Base-by-base conservation (phyloP, 176 grass and related monocot species). In the Hordeum marinum region DNA sequence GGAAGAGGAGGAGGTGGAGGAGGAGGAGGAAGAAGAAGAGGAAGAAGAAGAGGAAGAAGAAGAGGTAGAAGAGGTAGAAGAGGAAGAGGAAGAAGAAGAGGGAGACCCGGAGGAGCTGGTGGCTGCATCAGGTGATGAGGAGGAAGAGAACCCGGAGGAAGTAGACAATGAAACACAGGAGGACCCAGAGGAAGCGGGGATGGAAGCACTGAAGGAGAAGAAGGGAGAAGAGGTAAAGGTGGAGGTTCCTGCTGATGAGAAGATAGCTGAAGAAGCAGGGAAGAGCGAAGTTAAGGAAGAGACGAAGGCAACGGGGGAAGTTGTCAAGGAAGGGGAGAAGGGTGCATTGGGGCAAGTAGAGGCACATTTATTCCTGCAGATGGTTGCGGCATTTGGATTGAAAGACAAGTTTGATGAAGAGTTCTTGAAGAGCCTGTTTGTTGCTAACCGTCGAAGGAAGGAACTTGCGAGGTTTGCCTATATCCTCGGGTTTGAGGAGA, bases 351-450 rank as follows among this genome's bases (percentile, higher is more conserved):
- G 83, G 5, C 73, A 81, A 50, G 79, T 75, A 5, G 94, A 97
- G 69, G 92, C 29, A 5, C 94, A 94, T 66, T 82, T 94, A 71
- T 92, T 97, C 63, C 55, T 97, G 46, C 92, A 90, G 75, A 92
- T 97, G 57, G 86, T 91, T 23, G 92, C 80, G 0, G 86, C 88
- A 35, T 94, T 92, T 75, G 68, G 85, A 39, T 75, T 94, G 76
- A 92, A 91, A 41, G 72, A 85, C 32, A 88, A 85, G 65, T 94
- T 94, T 21, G 83, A 92, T 8, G 82, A 75, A 42, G 90, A 90
- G 23, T 97, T 90, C 71, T 89, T 97, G 83, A 94, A 79, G 78
- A 94, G 57, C 54, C 31, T 97, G 57, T 85, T 97, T 31, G 32
- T 89, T 73, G 84, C 89, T 68, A 87, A 97, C 40, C 83, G 90